Conservation (phyloP, 345 rosid species). For the Brassica rapa region DNA sequence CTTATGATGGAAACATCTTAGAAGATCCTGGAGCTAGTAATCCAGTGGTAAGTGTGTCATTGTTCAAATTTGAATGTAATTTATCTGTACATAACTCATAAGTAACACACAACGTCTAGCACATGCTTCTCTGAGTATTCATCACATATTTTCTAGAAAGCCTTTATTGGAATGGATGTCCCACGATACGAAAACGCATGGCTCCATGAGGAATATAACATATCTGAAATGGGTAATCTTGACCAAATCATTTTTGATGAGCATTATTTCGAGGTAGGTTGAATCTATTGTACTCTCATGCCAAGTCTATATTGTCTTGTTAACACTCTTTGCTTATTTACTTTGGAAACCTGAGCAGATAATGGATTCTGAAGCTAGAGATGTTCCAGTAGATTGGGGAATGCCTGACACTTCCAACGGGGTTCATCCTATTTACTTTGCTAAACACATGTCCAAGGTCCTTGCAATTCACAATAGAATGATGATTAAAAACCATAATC, state of each 20-base stretch:
- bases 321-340: background rate
- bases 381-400: slow-evolving; percentile 80
- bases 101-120: no score
- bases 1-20: slow-evolving; percentile 70
- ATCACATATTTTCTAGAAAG: slow-evolving; percentile 57
- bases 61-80: background rate
- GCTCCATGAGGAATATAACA: slow-evolving; percentile 52
- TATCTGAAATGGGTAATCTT: slow-evolving; percentile 48
- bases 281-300: background rate
- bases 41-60: slow-evolving; percentile 71
- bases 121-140: no score
- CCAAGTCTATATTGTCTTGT: slow-evolving; percentile 16
- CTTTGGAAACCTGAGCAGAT: slow-evolving; percentile 45
- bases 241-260: slow-evolving; percentile 61
- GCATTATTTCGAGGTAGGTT: slow-evolving; percentile 71
- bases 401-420: slow-evolving; percentile 69
- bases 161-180: slow-evolving; percentile 78
- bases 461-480: slow-evolving; percentile 11
- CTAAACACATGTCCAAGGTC: slow-evolving; percentile 86
- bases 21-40: slow-evolving; percentile 84
- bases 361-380: slow-evolving; percentile 65
- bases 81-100: no score
- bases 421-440: slow-evolving; percentile 84
- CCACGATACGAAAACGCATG: slow-evolving; percentile 55
- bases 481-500: background rate